Evolutionary conservation across 768 basidiomycete genomes (phyloP), one percentile per base, ranked within the genome.

Genomic region (Pisolithus sp.): DNA sequence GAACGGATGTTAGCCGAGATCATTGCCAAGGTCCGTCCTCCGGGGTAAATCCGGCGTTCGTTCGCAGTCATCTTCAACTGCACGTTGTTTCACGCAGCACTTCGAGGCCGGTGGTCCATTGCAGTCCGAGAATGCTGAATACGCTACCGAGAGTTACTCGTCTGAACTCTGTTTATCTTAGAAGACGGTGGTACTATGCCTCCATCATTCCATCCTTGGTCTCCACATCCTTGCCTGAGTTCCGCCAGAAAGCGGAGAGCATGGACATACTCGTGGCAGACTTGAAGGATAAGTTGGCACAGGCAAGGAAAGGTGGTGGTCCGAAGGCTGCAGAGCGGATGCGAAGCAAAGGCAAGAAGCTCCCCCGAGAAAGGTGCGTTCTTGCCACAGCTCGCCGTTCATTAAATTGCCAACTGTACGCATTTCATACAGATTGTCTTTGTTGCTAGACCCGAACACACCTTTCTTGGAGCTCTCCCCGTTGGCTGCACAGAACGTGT

Each of bases 401-500:
- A 43, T 24, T 38, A 20, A 51, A 12, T 46, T 34, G 28, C 57
- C 47, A 37, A 60, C 13, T 30, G 10, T 46, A 48, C 26, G 8
- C 48, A 36, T 31, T 24, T 2, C 37, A 18, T 46, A 39, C 51
- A 93, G 92, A 50, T 71, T 95, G 34, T 74, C 74, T 1, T 72
- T 86, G 18, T 71, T 97, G 13, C 70, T 97, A 23, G 93, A 97
- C 65, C 85, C 89, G 5, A 79, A 85, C 59, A 85, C 89, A 4
- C 93, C 94, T 0, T 97, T 95, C 65, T 72, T 97, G 17, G 93
- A 97, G 64, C 74, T 97, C 3, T 92, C 89, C 3, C 72, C 86
- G 12, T 73, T 94, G 2, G 93, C 93, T 13, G 93, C 87, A 17
- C 83, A 94, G 57, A 89, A 85, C 13, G 88, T 96, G 5, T 96